Base-by-base conservation (phyloP, 805 yeast species). In the Myxozyma kluyveri region DNA sequence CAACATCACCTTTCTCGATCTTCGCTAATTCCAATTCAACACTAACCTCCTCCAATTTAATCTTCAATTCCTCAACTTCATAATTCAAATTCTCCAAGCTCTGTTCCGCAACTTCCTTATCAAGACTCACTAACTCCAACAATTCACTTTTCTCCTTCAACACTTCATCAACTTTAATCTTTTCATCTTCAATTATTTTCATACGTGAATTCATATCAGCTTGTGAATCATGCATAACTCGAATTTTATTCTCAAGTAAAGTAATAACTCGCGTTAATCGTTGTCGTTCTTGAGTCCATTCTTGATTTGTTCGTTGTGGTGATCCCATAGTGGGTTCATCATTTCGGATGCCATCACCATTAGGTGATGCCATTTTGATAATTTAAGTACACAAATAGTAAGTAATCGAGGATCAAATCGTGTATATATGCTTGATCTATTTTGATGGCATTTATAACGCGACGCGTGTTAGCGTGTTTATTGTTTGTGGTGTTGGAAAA, bases 31-130 rank as follows among this genome's bases (percentile, higher is more conserved):
- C 68, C 18, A 57, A 49, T 43, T 67, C 69, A 22, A 61, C 51
- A 36, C 54, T 50, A 22, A 61, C 50, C 43, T 60, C 60, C 24
- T 59, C 61, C 10, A 65, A 43, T 32, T 58, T 54, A 23, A 26
- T 21, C 26, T 52, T 43, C 6, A 64, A 29, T 7, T 45, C 51
- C 12, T 50, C 56, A 35, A 68, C 47, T 37, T 69, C 68, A 2
- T 50, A 54, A 4, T 46, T 47, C 42, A 67, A 52, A 7, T 45
- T 48, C 35, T 62, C 68, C 38, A 55, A 58, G 35, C 60, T 52
- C 50, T 68, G 72, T 44, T 69, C 72, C 2, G 71, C 70, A 50
- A 71, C 61, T 51, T 71, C 73, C 35, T 57, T 52, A 42, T 71
- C 75, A 1, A 70, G 58, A 6, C 63, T 56, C 2, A 67, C 64